Evolutionary conservation across 495 filamentous ascomycete genomes (phyloP).

Genomic region (Elasticomyces elasticus): DNA sequence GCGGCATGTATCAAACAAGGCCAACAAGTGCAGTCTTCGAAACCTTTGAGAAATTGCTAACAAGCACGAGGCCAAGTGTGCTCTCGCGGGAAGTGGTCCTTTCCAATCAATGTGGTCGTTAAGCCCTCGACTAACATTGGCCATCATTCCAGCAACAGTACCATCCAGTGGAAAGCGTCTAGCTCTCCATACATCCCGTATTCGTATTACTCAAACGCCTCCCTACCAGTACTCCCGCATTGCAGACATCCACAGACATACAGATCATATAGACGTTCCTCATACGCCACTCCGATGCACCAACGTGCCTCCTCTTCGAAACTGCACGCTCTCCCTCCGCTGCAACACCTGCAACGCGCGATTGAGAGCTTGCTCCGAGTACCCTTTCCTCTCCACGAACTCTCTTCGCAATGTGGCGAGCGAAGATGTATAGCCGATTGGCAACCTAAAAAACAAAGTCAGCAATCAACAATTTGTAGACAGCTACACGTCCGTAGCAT

Average conservation of each 20-base stretch:
- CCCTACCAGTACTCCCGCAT: background rate
- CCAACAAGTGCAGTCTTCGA: too few relatives aligned
- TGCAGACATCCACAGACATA: too few relatives aligned
- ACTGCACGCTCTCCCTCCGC: slow-evolving; percentile 80
- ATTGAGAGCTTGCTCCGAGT: slow-evolving; percentile 73
- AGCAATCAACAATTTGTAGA: background rate
- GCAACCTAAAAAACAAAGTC: slow-evolving; percentile 42
- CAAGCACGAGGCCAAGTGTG: too few relatives aligned
- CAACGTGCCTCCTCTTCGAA: slow-evolving; percentile 78
- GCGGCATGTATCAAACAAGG: too few relatives aligned
- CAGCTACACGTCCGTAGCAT: slow-evolving; percentile 1
- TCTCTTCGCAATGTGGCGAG: slow-evolving; percentile 77
- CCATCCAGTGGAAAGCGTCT: too few relatives aligned
- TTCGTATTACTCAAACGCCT: too few relatives aligned
- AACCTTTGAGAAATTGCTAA: too few relatives aligned
- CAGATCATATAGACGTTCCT: background rate
- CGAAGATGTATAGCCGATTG: slow-evolving; percentile 91
- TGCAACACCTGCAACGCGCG: slow-evolving; percentile 78
- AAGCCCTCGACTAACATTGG: too few relatives aligned
- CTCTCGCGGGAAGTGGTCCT: too few relatives aligned
- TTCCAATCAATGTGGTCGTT: too few relatives aligned
- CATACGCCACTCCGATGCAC: slow-evolving; percentile 65
- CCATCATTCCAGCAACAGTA: too few relatives aligned
- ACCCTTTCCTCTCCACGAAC: slow-evolving; percentile 80
- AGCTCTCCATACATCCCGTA: too few relatives aligned